Conservation (phyloP, 192 early-diverging fungal species). For the Rhizoclosmatium globosum region DNA sequence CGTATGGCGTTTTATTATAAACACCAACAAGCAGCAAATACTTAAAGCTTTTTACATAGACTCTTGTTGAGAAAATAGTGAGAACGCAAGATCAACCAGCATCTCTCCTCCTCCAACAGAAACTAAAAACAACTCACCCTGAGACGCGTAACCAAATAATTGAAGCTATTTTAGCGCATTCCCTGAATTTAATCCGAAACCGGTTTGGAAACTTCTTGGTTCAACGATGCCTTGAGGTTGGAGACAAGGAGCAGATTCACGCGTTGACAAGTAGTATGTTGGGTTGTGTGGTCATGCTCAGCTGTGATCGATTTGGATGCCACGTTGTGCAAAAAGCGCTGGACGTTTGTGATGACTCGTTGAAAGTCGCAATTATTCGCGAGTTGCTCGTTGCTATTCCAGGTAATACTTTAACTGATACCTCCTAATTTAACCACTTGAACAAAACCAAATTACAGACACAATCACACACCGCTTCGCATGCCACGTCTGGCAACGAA, state of each 20-base stretch:
- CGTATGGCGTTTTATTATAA: background rate
- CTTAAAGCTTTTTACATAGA: conserved; percentile 37
- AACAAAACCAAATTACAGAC: conserved; percentile 31
- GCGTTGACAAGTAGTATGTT: conserved; percentile 62
- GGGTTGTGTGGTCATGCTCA: conserved; percentile 64
- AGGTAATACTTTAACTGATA: too few species aligned
- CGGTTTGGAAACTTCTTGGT: conserved; percentile 82
- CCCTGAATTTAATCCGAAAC: conserved; percentile 70
- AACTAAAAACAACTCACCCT: conserved; percentile 60
- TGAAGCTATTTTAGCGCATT: conserved; percentile 62
- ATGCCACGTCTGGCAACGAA: conserved; percentile 82
- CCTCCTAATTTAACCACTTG: too few species aligned
- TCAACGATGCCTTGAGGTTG: conserved; percentile 71
- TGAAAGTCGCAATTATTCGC: conserved; percentile 62
- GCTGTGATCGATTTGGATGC: conserved; percentile 79
- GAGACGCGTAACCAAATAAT: conserved; percentile 66
- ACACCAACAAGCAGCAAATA: background rate
- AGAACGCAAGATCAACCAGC: conserved; percentile 76
- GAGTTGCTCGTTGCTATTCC: conserved; percentile 66
- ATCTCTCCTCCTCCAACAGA: conserved; percentile 75
- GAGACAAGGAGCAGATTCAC: conserved; percentile 63
- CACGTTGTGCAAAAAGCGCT: conserved; percentile 81
- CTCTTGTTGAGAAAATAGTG: conserved; percentile 70
- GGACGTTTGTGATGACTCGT: conserved; percentile 67
- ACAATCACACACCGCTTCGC: conserved; percentile 78